Percentiles rank a stretch among this genome's conserved stretches.
Evolutionary conservation across 306 rosid genomes (phyloP).

Genomic region (Rubus idaeus): DNA sequence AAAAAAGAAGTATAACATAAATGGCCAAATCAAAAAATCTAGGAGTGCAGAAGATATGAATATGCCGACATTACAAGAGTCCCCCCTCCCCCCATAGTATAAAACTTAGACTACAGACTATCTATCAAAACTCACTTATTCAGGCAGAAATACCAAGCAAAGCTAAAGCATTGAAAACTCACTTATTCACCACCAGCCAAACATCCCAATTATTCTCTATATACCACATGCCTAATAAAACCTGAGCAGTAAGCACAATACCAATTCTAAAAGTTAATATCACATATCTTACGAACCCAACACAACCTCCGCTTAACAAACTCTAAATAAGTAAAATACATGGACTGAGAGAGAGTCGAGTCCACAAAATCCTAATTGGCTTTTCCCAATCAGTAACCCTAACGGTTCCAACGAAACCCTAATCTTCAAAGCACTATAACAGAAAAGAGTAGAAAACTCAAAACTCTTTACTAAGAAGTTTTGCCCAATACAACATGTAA

Average conservation of each 20-base stretch:
- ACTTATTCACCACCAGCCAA: constrained; percentile 1
- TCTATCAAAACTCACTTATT: no score
- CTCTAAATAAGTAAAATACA: background rate
- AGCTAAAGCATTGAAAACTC: background rate
- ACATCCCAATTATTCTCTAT: background rate
- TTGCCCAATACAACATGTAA: background rate
- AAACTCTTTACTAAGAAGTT: background rate
- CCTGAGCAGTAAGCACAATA: background rate
- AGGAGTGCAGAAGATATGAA: no score
- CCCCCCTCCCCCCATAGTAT: background rate
- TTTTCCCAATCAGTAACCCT: constrained; percentile 10
- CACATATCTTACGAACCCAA: background rate
- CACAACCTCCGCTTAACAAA: background rate
- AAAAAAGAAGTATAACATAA: no score
- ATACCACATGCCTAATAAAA: background rate
- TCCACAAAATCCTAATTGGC: constrained; percentile 18
- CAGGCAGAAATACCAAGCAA: background rate
- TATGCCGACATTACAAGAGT: background rate
- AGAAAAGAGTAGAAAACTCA: background rate
- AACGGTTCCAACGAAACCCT: constrained; percentile 13
- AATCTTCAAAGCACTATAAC: background rate
- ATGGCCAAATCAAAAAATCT: no score
- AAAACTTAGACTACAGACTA: background rate
- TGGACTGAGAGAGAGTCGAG: background rate
- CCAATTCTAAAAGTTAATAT: background rate